Base-by-base conservation (phyloP, 108 stramenopile species). In the Conticribra guillardii region DNA sequence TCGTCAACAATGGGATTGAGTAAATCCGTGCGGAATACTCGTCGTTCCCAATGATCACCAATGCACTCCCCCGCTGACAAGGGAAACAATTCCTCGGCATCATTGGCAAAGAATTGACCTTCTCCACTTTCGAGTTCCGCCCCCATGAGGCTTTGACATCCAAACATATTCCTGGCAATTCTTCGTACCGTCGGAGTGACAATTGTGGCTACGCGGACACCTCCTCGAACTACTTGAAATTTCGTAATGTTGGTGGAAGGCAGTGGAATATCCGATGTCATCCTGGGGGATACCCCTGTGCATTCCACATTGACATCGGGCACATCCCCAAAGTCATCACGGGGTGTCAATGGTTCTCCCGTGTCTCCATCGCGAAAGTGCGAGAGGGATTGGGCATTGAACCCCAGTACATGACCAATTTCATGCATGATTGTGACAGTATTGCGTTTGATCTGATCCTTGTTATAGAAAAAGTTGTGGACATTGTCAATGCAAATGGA, bases 161-260 rank as follows among this genome's bases (percentile, higher is more conserved):
- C 87, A 74, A 94, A 94, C 55, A 91, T 90, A 67, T 94, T 91
- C 31, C 90, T 82, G 0, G 85, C 85, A n/a, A 90, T 86, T 53
- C 85, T 80, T 30, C 64, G 46, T 16, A 93, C 89, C 1, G 87
- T 89, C 3, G 92, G 92, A 3, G 89, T 93, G 9, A 90, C 89
- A 48, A 93, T 48, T 21, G 87, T 78, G 3, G 92, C 92, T 8
- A 86, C 88, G 9, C 92, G 73, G n/a, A 90, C 80, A 19, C 91
- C 91, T 7, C 91, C 91, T 32, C 92, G 68, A 0, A 90, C 89
- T 5, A 59, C 71, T 48, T 83, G 70, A 54, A 94, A 94, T 33
- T 70, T 46, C 11, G 88, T 48, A 55, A 91, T 85, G 24, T 89
- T 83, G 29, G 68, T 33, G 4, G 88, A 87, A 11, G 93, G 93